Conservation (phyloP, 352 stramenopile genomes). For the Thraustotheca clavata region DNA sequence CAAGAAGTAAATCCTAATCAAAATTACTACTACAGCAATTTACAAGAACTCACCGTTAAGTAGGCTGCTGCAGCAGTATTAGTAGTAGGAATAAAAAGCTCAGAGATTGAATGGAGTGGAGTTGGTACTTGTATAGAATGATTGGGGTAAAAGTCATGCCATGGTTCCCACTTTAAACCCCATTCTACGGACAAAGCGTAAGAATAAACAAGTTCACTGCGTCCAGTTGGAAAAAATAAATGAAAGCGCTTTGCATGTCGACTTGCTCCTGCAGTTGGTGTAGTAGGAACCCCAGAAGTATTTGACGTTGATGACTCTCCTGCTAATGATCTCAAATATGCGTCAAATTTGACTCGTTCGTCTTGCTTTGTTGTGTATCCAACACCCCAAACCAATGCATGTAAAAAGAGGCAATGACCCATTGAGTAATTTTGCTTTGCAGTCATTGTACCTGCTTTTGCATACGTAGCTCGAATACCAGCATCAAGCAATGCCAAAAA, state of each 20-base stretch:
- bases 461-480: constrained; percentile 38
- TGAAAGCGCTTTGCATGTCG: constrained; percentile 27
- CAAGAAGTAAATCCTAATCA: too few relatives aligned
- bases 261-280: not conserved
- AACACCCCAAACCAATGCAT: constrained; percentile 64
- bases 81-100: constrained; percentile 32
- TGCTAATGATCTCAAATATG: constrained; percentile 45
- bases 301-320: not conserved
- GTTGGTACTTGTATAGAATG: constrained; percentile 30
- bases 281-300: not conserved
- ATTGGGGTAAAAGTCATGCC: constrained; percentile 49
- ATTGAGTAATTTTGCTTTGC: constrained; percentile 51
- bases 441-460: constrained; percentile 49
- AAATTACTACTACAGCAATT: constrained; percentile 19
- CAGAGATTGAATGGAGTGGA: not conserved
- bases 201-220: constrained; percentile 35
- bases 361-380: constrained; percentile 34
- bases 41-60: constrained; percentile 21
- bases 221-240: constrained; percentile 12
- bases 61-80: constrained; percentile 33
- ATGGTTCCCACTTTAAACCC: constrained; percentile 63
- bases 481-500: constrained; percentile 47
- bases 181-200: constrained; percentile 62
- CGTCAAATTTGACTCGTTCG: constrained; percentile 55
- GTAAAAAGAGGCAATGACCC: constrained; percentile 56